Evolutionary conservation across 306 rosid species (phyloP).

Genomic region (Luffa acutangula): DNA sequence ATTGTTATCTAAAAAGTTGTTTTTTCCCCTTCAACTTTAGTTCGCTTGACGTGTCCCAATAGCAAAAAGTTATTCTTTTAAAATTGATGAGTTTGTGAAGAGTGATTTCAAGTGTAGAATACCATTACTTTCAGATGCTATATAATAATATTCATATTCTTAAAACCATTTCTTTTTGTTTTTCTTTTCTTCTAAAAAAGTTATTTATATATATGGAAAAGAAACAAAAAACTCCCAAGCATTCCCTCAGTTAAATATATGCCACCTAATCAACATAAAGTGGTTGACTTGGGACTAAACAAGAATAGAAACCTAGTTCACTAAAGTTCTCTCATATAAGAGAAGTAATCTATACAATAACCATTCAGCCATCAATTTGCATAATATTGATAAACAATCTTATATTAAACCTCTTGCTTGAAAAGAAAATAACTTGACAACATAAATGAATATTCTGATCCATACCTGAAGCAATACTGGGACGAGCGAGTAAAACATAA

Average conservation of each 20-base stretch:
- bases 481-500: slow-evolving; percentile 80
- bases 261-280: no score
- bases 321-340: not conserved
- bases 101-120: not conserved
- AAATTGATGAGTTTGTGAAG: not conserved
- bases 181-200: no score
- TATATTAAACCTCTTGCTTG: not conserved
- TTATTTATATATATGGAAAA: no score
- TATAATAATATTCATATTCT: no score
- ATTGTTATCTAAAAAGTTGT: not conserved
- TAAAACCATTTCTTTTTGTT: no score
- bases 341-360: not conserved
- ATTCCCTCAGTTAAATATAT: no score
- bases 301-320: no score
- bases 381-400: not conserved
- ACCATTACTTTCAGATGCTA: no score
- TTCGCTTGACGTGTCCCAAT: not conserved
- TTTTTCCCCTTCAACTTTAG: not conserved
- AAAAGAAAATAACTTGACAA: not conserved
- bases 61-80: not conserved
- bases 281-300: no score
- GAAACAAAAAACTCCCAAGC: no score
- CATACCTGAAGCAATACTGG: slow-evolving; percentile 83
- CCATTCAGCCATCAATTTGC: not conserved
- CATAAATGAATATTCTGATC: slow-evolving; percentile 1